Percentiles rank a stretch among this genome's conserved stretches.
Evolutionary conservation across 164 flowering plant genomes (phyloP).

Genomic region (Brasenia schreberi): DNA sequence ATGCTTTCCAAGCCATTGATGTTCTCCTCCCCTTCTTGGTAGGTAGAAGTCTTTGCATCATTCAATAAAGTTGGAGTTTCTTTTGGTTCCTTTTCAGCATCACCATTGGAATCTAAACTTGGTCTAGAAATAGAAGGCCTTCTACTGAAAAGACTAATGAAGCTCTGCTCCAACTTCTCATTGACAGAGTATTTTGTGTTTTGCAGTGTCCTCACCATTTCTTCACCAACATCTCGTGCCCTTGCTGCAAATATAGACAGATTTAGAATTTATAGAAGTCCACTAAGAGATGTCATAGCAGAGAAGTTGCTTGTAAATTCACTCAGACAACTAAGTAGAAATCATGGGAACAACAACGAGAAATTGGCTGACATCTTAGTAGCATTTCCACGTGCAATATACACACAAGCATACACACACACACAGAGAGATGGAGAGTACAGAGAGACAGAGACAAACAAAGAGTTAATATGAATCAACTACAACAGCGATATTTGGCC

Average conservation of each 20-base stretch:
- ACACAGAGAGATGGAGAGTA: no score
- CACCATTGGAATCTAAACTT: neutral
- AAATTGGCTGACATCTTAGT: no score
- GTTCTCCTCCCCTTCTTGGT: slow-evolving; percentile 19
- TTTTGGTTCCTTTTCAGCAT: neutral
- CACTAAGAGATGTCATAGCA: neutral
- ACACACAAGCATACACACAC: no score
- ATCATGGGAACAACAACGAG: no score
- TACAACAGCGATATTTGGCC: neutral
- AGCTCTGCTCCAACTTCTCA: slow-evolving; percentile 69
- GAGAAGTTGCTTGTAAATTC: neutral
- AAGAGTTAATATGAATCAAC: neutral
- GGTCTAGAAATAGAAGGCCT: slow-evolving; percentile 18
- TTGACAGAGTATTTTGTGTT: slow-evolving; percentile 70
- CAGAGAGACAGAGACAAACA: neutral
- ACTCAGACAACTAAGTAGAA: no score
- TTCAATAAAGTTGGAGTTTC: neutral
- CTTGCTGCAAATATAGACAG: slow-evolving; percentile 34
- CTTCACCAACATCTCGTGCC: slow-evolving; percentile 65
- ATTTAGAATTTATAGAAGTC: neutral
- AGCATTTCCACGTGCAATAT: no score
- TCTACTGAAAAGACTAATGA: slow-evolving; percentile 42
- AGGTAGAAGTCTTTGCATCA: slow-evolving; percentile 9
- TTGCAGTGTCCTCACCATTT: slow-evolving; percentile 71
- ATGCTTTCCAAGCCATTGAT: slow-evolving; percentile 20